Base-by-base conservation (phyloP, 208 protist species). In the Leishmania martiniquensis region DNA sequence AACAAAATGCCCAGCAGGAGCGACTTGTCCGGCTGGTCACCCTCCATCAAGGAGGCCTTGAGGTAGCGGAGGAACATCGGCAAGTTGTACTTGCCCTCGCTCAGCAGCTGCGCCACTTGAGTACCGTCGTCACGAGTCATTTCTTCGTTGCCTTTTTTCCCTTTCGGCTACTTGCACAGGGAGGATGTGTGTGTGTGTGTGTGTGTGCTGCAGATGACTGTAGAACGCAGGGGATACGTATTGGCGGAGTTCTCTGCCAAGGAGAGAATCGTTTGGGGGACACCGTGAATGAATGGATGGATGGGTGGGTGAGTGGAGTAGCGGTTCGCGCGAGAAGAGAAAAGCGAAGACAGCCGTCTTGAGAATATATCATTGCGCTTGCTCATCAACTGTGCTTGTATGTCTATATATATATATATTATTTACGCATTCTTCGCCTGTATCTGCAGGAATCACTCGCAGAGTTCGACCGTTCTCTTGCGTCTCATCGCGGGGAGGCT, bases 21-120 rank as follows among this genome's bases (percentile, higher is more conserved):
- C 4, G 85, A 83, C 81, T 93, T 93, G 73, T 97, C 93, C 0
- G 91, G 91, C 74, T 89, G 90, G 37, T 82, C 87, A 9, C 93
- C 93, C 32, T 84, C 85, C 74, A 92, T 71, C 32, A 85, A 77
- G 59, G 89, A 90, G 39, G 85, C 84, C 77, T 94, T 94, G 49
- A 97, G 86, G 76, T 96, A 97, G 49, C 83, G 85, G 47, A 97
- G 87, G 72, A 97, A 97, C 70, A 94, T 86, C 37, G 83, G 81
- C 57, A 97, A 79, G 75, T 97, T 92, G 82, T 97, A 97, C 79
- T 81, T 91, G 71, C 92, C 93, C 81, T 94, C 84, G 59, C 84
- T 88, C 72, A 97, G 82, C 66, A 91, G 84, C 90, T 97, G 89
- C 22, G 86, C 87, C 52, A 95, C 85, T 71, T 94, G 90, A 37